Evolutionary conservation across 2,329 filamentous ascomycete genomes (phyloP), one percentile per base, ranked within the genome.

Genomic region (Diaporthe citrichinensis): DNA sequence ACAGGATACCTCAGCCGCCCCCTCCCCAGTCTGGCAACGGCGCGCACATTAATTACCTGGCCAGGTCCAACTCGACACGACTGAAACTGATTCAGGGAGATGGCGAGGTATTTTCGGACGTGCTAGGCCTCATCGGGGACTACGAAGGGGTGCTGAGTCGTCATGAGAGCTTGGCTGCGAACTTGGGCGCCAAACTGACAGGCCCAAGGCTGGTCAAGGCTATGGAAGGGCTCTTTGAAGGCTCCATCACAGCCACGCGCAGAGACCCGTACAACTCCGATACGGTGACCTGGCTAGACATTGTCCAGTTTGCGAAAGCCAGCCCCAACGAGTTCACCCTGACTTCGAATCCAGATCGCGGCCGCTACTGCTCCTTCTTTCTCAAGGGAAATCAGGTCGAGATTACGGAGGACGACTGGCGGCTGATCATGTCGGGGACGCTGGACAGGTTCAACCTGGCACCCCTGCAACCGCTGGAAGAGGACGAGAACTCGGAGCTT

Each of bases 371-470:
- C 81, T 94, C 95, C 77, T 97, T 98, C 83, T 92, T 92, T 81
- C 92, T 95, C 78, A 95, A 95, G 81, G 94, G 95, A 76, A 90
- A 93, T 78, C 91, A 94, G 65, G 93, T 97, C 12, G 94, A 98
- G 85, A 96, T 98, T 77, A 92, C 92, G 25, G 95, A 97, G 83
- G 95, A 97, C 82, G 95, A 98, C 82, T 98, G 93, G 88, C 90
- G 95, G 57, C 86, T 98, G 78, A 96, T 98, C 78, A 92, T 92
- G 73, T 96, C 94, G 53, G 95, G 95, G 39, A 94, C 94, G 78
- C 91, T 96, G 15, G 94, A 97, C 83, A 93, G 95, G 81, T 87
- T 89, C 75, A 80, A 80, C 25, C 90, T 95, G 84, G 95, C 95
- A 25, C 93, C 95, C 2, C 92, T 93, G 20, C 92, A 96, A 78